Conservation (phyloP, 2,329 filamentous ascomycete genomes). For the Ceratocystis colombiana region DNA sequence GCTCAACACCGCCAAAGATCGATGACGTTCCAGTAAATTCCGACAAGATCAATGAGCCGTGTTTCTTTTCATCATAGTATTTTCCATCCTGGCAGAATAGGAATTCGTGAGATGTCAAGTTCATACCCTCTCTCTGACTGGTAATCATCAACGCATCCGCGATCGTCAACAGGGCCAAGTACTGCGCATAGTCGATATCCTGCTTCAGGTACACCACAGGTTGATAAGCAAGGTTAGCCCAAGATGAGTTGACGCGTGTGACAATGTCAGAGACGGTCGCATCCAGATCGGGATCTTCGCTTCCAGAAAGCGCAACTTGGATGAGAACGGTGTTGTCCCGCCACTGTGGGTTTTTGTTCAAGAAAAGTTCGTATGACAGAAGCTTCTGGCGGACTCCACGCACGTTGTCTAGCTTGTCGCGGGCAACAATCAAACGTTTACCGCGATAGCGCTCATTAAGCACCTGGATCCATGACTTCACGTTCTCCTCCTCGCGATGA, state of each 20-base stretch:
- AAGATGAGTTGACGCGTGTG: constrained; percentile 82
- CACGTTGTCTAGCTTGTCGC: constrained; percentile 89
- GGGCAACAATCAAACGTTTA: constrained; percentile 82
- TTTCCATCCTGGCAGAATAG: constrained; percentile 84
- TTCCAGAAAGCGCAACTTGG: constrained; percentile 84
- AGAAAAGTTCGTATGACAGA: constrained; percentile 80
- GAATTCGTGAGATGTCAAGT: constrained; percentile 88
- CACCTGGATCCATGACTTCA: constrained; percentile 66
- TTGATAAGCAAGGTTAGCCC: constrained; percentile 84
- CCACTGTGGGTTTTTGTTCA: constrained; percentile 89
- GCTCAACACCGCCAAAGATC: constrained; percentile 67
- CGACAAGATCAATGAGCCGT: constrained; percentile 81
- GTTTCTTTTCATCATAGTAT: constrained; percentile 58
- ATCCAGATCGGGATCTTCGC: constrained; percentile 77
- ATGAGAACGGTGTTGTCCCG: constrained; percentile 79
- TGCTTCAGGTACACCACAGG: constrained; percentile 90
- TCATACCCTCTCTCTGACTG: constrained; percentile 94
- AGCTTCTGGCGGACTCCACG: constrained; percentile 90
- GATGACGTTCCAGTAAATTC: constrained; percentile 91
- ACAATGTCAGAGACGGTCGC: constrained; percentile 88
- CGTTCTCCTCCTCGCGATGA: constrained; percentile 61
- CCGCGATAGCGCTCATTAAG: constrained; percentile 76
- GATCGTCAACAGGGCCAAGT: constrained; percentile 79
- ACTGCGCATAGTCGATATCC: constrained; percentile 85
- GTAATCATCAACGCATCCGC: constrained; percentile 92